Conservation (phyloP, 2,329 filamentous ascomycete species). For the Colletotrichum destructivum region DNA sequence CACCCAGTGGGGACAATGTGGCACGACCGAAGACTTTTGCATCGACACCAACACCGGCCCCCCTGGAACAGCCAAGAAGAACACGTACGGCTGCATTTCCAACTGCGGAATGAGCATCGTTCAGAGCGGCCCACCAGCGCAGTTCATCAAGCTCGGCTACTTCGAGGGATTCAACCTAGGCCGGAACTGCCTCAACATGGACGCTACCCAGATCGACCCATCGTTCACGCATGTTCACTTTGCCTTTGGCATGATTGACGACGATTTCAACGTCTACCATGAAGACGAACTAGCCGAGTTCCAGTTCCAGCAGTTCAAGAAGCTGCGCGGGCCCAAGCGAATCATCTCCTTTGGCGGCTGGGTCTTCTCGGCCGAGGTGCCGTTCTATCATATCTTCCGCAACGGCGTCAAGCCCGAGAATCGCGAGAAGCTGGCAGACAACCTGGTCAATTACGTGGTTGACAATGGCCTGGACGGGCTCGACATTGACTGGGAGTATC, state of each 20-base stretch:
- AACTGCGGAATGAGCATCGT: too few species aligned
- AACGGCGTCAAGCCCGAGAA: slow-evolving; percentile 47
- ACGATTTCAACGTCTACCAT: slow-evolving; percentile 34
- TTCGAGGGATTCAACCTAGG: slow-evolving; percentile 7
- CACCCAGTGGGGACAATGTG: slow-evolving; percentile 50
- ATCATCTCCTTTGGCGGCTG: slow-evolving; percentile 63
- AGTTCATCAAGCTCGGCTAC: too few species aligned
- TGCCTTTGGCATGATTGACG: slow-evolving; percentile 49
- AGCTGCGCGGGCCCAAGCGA: slow-evolving; percentile 50
- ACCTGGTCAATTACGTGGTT: slow-evolving; percentile 42
- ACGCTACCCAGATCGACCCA: slow-evolving; percentile 43
- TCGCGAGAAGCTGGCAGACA: slow-evolving; percentile 42
- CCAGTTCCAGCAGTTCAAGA: slow-evolving; percentile 52
- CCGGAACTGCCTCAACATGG: slow-evolving; percentile 50
- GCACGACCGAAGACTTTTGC: too few species aligned
- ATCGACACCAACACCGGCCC: too few species aligned
- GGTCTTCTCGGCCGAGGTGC: slow-evolving; percentile 53
- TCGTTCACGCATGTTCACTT: slow-evolving; percentile 52
- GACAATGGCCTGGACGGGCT: slow-evolving; percentile 43
- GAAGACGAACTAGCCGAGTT: slow-evolving; percentile 16
- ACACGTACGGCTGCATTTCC: too few species aligned
- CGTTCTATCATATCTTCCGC: slow-evolving; percentile 56
- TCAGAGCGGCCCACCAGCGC: too few species aligned
- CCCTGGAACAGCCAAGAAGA: too few species aligned
- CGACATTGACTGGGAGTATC: slow-evolving; percentile 48